Base-by-base conservation (phyloP, 2,329 filamentous ascomycete genomes). In the Microsporum canis region DNA sequence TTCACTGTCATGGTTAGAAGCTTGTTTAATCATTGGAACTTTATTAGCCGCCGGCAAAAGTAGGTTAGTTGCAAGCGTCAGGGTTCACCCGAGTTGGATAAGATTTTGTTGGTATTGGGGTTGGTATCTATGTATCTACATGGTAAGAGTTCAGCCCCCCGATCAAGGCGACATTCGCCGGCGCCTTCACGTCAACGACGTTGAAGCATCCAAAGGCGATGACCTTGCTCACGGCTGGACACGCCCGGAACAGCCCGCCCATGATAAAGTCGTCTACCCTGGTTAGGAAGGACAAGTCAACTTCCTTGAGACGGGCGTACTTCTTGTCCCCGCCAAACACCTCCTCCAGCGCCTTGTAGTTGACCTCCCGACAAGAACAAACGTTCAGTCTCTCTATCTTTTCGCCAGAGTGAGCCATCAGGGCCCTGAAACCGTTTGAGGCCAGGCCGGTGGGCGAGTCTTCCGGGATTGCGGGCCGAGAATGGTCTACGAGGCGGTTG, bases 311-410 rank as follows among this genome's bases (percentile, higher is more conserved):
- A 8, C 84, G 78, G 0, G 87, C 84, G 23, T 63, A 63, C 36
- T 23, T 33, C 17, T 49, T 39, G 27, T 29, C 59, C 4, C 77
- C 75, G 59, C 80, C 77, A 68, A 97, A 96, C 0, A 88, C 86
- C 7, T 86, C 80, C 64, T 89, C 84, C 62, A 96, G 91, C 0
- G 88, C 84, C 14, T 82, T 76, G 38, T 81, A 79, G 1, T 84
- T 81, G 64, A 97, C 91, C 71, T 96, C 88, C 2, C 92, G 86
- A 70, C 90, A 95, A 0, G 87, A 88, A 12, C 89, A 83, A n/a
- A 96, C 78, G 69, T 95, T 88, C 38, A 97, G 77, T 45, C 81
- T 77, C 62, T 80, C 79, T 1, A 97, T 74, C 8, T 75, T 78
- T 0, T 75, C 70, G 3, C 89, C 88, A 0, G 91, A 96, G 70